Percentiles rank a stretch among this genome's conserved stretches.
Evolutionary conservation across 2,329 filamentous ascomycete species (phyloP).

Genomic region (Aspergillus sp.): DNA sequence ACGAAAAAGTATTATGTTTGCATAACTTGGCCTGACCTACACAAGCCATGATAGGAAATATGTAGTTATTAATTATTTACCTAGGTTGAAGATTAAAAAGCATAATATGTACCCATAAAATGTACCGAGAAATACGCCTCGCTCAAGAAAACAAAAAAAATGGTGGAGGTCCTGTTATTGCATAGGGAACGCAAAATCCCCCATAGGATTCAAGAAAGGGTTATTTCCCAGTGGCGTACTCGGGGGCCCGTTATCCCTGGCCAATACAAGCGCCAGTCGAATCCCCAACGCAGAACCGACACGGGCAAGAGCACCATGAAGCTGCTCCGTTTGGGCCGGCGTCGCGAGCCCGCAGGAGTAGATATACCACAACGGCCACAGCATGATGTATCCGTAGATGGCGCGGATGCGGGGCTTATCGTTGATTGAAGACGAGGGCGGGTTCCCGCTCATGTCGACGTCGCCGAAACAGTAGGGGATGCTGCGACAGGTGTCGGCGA

Average conservation of each 20-base stretch:
- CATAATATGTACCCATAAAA: too few relatives aligned
- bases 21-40: too few relatives aligned
- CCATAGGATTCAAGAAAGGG: neutral
- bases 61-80: too few relatives aligned
- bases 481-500: constrained; percentile 34
- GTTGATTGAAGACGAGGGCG: constrained; percentile 13
- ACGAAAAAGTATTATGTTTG: neutral
- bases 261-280: constrained; percentile 33
- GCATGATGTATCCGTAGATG: constrained; percentile 31
- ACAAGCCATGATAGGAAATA: too few relatives aligned
- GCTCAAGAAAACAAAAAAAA: too few relatives aligned
- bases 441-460: constrained; percentile 32
- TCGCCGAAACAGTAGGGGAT: constrained; percentile 35
- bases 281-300: constrained; percentile 36
- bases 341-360: constrained; percentile 34
- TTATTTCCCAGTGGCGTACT: neutral
- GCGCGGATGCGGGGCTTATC: constrained; percentile 27
- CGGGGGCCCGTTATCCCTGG: constrained; percentile 5
- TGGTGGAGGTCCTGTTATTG: neutral
- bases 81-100: too few relatives aligned
- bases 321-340: constrained; percentile 27
- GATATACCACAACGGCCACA: constrained; percentile 42
- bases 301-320: constrained; percentile 25
- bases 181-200: neutral
- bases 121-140: neutral